These are phyloP conservation scores for Pedinophyceae sp. DNA, from an alignment of 139 green algal species.

Conservation along the genomic window DNA sequence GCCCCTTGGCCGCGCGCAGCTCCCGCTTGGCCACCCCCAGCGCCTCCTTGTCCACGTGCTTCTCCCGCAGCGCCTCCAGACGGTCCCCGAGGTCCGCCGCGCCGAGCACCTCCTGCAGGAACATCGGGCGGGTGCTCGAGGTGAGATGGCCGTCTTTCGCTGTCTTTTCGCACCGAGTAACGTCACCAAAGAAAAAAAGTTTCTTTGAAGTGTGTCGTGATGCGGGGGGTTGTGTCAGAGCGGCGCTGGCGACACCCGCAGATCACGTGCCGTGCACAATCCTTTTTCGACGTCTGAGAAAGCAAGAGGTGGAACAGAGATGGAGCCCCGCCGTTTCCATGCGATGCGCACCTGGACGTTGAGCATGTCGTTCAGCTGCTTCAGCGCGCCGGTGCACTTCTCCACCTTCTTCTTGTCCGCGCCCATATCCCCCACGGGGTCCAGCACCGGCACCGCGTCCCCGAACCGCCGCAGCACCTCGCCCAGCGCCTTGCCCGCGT, in stretches of 20 bases:
- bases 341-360: slow-evolving; percentile 13
- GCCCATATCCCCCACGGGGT: slow-evolving; percentile 51
- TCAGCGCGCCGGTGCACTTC: slow-evolving; percentile 12
- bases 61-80: slow-evolving; percentile 22
- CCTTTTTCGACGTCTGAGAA: no score
- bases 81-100: slow-evolving; percentile 11
- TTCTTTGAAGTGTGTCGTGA: no score
- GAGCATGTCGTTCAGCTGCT: slow-evolving; percentile 34
- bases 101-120: neutral
- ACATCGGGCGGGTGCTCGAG: no score
- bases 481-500: slow-evolving; percentile 11
- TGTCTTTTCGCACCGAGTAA: no score
- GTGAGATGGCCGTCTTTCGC: no score
- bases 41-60: slow-evolving; percentile 20
- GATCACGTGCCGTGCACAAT: no score
- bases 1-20: slow-evolving; percentile 11
- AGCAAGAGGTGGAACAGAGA: no score
- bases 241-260: no score
- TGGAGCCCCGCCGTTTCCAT: no score
- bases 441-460: slow-evolving; percentile 30
- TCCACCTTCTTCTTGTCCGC: slow-evolving; percentile 17
- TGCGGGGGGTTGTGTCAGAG: no score
- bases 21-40: slow-evolving; percentile 15
- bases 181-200: no score
- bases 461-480: slow-evolving; percentile 25